These are phyloP conservation scores for Amanita pallidorosea DNA, from an alignment of 768 basidiomycete genomes.

Conservation along the genomic window DNA sequence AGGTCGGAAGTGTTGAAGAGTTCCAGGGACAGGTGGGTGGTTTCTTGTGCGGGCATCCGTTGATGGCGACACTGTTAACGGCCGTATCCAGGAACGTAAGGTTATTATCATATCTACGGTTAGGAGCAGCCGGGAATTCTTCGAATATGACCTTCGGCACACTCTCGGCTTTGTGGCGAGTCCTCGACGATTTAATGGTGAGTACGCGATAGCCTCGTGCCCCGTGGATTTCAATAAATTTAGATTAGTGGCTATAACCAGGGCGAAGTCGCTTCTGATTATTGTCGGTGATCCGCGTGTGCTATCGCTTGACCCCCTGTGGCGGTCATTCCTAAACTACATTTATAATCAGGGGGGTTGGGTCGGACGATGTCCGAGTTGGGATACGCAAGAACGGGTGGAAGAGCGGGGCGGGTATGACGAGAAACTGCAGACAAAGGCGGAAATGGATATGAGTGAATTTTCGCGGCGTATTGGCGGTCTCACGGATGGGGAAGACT, in stretches of 20 bases:
- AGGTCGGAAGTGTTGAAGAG: constrained; percentile 57
- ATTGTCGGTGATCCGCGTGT: constrained; percentile 50
- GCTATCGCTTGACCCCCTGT: constrained; percentile 50
- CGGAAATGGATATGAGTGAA: constrained; percentile 30
- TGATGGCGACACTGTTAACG: constrained; percentile 16
- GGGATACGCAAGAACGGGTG: constrained; percentile 34
- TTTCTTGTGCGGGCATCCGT: constrained; percentile 20
- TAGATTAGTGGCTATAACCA: constrained; percentile 44
- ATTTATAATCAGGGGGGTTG: constrained; percentile 44
- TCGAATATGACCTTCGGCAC: constrained; percentile 43
- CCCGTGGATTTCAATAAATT: not conserved
- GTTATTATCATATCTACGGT: constrained; percentile 53
- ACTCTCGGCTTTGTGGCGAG: constrained; percentile 51
- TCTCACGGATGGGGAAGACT: constrained; percentile 19
- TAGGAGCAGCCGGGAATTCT: constrained; percentile 40
- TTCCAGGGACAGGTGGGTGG: constrained; percentile 52
- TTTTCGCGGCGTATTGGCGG: constrained; percentile 25
- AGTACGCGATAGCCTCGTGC: not conserved
- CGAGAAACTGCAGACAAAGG: constrained; percentile 18
- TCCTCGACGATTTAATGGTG: constrained; percentile 51
- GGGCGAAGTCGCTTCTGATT: constrained; percentile 49
- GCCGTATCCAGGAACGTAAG: constrained; percentile 31
- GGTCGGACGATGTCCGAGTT: constrained; percentile 32
- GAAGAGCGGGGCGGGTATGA: constrained; percentile 30
- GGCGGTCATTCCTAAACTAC: constrained; percentile 52